Conservation (phyloP, 345 rosid species). For the Euphorbia peplus region DNA sequence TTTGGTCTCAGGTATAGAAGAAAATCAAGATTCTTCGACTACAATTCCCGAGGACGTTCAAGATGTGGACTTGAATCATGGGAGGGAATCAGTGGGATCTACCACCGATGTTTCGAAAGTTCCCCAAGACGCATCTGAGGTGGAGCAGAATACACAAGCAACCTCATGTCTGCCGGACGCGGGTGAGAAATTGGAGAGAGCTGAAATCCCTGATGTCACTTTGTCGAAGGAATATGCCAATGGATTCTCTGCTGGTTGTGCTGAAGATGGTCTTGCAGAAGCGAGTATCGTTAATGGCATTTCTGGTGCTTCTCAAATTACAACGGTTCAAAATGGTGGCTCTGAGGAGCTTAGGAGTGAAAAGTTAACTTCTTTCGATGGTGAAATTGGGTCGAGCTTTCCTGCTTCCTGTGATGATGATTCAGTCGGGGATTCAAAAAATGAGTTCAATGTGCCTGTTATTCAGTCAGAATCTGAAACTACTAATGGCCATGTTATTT, state of each 20-base stretch:
- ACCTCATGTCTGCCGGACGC: background rate
- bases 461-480: conserved; percentile 23
- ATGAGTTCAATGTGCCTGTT: background rate
- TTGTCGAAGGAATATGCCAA: conserved; percentile 24
- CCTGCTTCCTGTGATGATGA: conserved; percentile 3
- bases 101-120: conserved; percentile 19
- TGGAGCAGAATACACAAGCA: conserved; percentile 6
- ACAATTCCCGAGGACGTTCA: background rate
- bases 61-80: background rate
- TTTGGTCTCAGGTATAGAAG: conserved; percentile 13
- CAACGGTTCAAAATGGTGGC: conserved; percentile 20
- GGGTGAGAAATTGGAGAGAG: conserved; percentile 21
- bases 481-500: conserved; percentile 20
- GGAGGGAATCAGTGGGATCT: conserved; percentile 12
- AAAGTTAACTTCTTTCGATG: conserved; percentile 7
- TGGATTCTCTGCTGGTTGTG: conserved; percentile 20
- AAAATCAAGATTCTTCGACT: conserved; percentile 13
- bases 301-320: conserved; percentile 32
- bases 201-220: conserved; percentile 25
- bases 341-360: conserved; percentile 26
- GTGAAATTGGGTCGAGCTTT: background rate
- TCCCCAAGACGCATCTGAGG: conserved; percentile 1
- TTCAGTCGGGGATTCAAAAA: conserved; percentile 1
- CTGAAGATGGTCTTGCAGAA: conserved; percentile 25
- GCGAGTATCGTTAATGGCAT: conserved; percentile 23